phyloP scores from a whole-genome alignment of 2,329 filamentous ascomycete species.

The Xylariaceae sp. region DNA sequence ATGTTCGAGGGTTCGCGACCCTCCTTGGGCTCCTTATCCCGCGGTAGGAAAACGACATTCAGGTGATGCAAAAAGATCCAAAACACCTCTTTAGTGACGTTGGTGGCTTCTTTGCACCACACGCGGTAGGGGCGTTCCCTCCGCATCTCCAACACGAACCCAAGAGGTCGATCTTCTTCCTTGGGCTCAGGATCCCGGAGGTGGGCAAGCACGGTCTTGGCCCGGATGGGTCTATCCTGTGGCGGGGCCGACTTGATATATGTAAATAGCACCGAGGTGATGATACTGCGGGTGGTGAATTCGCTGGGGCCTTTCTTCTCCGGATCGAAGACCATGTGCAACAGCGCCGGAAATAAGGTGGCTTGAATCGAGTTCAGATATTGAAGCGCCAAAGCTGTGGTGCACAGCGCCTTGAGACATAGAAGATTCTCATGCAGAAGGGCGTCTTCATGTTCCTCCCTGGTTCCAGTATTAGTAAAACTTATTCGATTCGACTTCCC shows the following conservation, averaged over 20 bases:
- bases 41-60: slow-evolving; percentile 71
- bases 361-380: slow-evolving; percentile 74
- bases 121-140: slow-evolving; percentile 81
- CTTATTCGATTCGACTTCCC: neutral
- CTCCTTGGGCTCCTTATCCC: slow-evolving; percentile 35
- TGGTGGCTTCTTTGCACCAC: slow-evolving; percentile 88
- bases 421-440: slow-evolving; percentile 87
- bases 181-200: slow-evolving; percentile 72
- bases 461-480: slow-evolving; percentile 35
- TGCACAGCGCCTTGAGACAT: slow-evolving; percentile 90
- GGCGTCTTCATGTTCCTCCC: slow-evolving; percentile 92
- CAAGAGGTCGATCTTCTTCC: slow-evolving; percentile 69
- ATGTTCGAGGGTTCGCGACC: slow-evolving; percentile 33
- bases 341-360: slow-evolving; percentile 76
- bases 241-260: slow-evolving; percentile 67
- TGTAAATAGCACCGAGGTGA: slow-evolving; percentile 82
- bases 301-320: slow-evolving; percentile 97
- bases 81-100: slow-evolving; percentile 95
- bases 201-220: slow-evolving; percentile 69
- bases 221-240: slow-evolving; percentile 60
- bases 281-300: slow-evolving; percentile 86
- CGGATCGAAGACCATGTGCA: slow-evolving; percentile 91
- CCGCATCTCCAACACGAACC: slow-evolving; percentile 86
- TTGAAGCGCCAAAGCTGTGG: slow-evolving; percentile 77
- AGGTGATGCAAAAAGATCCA: slow-evolving; percentile 98